Percentiles rank a stretch among this genome's conserved stretches.
phyloP scores from a whole-genome alignment of 805 yeast genomes.

The Kuraishia floccosa region DNA sequence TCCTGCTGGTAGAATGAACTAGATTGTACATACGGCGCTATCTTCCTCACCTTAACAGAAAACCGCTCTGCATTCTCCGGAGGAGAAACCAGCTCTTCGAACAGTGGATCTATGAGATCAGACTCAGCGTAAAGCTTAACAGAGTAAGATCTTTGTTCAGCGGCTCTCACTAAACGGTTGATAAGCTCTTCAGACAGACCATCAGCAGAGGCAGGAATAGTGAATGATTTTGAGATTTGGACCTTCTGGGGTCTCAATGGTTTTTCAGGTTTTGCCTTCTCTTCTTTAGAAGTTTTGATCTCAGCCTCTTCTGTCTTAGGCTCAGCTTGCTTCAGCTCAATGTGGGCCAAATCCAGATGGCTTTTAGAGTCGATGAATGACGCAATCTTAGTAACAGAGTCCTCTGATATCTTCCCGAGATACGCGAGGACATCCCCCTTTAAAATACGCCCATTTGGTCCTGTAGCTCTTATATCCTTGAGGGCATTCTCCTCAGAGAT shows the following conservation, averaged over 20 bases:
- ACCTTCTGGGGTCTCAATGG: constrained; percentile 22
- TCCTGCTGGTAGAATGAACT: constrained; percentile 5
- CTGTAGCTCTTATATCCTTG: constrained; percentile 66
- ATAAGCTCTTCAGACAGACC: constrained; percentile 19
- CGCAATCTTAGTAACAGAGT: constrained; percentile 40
- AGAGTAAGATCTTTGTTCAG: constrained; percentile 31
- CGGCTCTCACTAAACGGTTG: constrained; percentile 29
- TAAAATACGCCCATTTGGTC: constrained; percentile 78
- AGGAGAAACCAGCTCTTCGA: constrained; percentile 47
- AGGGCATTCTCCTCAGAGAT: constrained; percentile 66
- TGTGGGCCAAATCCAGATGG: constrained; percentile 63
- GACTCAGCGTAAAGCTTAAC: constrained; percentile 22
- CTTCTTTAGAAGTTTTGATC: constrained; percentile 8
- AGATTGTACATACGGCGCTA: too few species aligned
- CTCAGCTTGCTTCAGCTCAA: constrained; percentile 31
- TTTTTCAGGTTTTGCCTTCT: constrained; percentile 14
- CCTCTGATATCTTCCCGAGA: constrained; percentile 58
- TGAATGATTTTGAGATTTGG: constrained; percentile 18
- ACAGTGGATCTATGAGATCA: constrained; percentile 44
- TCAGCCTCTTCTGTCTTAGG: constrained; percentile 7
- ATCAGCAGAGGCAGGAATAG: constrained; percentile 15
- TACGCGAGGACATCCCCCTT: constrained; percentile 88
- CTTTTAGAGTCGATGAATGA: constrained; percentile 42
- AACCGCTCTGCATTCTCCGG: constrained; percentile 31
- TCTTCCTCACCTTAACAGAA: constrained; percentile 16